Conservation (phyloP, 352 stramenopile genomes). For the Aphanomyces astaci region DNA sequence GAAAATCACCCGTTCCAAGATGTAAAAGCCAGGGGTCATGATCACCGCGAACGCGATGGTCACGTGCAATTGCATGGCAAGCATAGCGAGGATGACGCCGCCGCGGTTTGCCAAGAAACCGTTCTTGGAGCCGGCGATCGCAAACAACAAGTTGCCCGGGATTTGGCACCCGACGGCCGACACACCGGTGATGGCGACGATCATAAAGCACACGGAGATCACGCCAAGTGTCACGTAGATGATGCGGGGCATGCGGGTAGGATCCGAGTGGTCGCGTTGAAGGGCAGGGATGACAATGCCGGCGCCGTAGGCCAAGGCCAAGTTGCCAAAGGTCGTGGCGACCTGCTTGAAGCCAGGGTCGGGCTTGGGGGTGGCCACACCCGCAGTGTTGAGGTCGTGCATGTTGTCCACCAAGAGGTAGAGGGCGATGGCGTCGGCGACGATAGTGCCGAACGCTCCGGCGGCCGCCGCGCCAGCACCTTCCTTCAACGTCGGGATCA, state of each 20-base stretch:
- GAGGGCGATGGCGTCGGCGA: conserved; percentile 20
- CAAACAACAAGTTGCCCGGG: conserved; percentile 20
- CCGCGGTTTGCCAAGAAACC: conserved; percentile 19
- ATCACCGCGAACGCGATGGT: conserved; percentile 24
- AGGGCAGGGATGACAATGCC: conserved; percentile 24
- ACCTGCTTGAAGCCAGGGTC: conserved; percentile 21
- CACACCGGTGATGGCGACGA: conserved; percentile 17
- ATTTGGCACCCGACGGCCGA: conserved; percentile 21
- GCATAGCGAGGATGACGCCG: conserved; percentile 19
- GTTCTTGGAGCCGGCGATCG: not conserved
- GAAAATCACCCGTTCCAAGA: conserved; percentile 20
- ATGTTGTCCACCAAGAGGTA: conserved; percentile 19
- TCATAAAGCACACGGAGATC: conserved; percentile 22
- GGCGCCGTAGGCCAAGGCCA: conserved; percentile 22
- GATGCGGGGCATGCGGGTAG: conserved; percentile 22
- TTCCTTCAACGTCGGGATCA: conserved; percentile 26
- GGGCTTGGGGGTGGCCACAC: conserved; percentile 10
- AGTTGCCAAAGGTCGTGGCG: conserved; percentile 20
- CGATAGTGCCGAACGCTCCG: conserved; percentile 19
- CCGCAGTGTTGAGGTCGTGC: conserved; percentile 23
- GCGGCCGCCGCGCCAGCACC: conserved; percentile 19
- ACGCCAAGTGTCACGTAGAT: conserved; percentile 12
- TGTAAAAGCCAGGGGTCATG: conserved; percentile 19
- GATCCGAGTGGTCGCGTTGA: conserved; percentile 22
- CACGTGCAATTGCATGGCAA: conserved; percentile 25